These are phyloP conservation scores for Podaxis carcinomalis DNA, from an alignment of 768 basidiomycete species.

Conservation along the genomic window DNA sequence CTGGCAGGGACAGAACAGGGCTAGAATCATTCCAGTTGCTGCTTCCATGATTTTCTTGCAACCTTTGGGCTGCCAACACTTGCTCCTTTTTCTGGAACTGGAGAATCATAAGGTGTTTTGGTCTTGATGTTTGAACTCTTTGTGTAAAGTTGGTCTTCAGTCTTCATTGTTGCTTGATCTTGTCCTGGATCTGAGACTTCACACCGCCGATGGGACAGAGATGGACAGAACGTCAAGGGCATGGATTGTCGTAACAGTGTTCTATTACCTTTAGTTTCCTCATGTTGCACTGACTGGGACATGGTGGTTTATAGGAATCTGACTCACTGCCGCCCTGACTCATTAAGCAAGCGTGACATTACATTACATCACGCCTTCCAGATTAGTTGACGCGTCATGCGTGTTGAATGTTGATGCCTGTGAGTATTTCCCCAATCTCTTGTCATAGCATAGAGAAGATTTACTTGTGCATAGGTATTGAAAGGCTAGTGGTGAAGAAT, in stretches of 20 bases:
- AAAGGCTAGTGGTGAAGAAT: too few relatives aligned
- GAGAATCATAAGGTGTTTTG: neutral
- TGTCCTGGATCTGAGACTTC: neutral
- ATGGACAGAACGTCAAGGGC: neutral
- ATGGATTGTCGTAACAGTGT: neutral
- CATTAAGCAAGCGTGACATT: neutral
- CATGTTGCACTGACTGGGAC: neutral
- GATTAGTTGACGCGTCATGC: neutral
- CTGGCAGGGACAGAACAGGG: too few relatives aligned
- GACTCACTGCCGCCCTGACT: neutral
- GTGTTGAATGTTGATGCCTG: too few relatives aligned
- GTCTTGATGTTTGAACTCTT: neutral
- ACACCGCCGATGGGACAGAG: neutral
- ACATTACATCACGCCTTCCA: neutral
- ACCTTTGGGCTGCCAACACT: neutral
- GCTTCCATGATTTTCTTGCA: neutral
- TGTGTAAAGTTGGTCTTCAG: neutral
- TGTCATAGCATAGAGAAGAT: neutral
- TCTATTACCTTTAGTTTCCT: neutral
- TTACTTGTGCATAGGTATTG: neutral
- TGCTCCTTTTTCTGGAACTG: neutral
- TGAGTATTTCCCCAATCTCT: neutral
- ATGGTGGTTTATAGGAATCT: conserved; percentile 9
- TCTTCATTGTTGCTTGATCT: neutral
- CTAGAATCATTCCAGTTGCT: neutral